A percentile compares a stretch with the other conserved stretches of the same genome.
Conservation (phyloP, 371 early-diverging fungal genomes). For the Mortierella sp. region DNA sequence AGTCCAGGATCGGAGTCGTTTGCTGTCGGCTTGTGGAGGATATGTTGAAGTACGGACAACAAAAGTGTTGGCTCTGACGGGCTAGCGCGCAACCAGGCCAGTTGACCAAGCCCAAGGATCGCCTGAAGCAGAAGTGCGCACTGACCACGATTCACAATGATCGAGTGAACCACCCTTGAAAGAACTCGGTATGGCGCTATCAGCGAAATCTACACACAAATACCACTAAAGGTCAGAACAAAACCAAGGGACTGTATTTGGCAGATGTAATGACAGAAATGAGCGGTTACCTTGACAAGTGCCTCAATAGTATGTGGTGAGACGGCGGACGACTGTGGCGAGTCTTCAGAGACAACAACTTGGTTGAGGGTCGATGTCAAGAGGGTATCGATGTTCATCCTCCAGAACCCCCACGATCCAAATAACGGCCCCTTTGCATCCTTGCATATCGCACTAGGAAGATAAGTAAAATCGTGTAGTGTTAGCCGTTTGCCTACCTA, state of each 20-base stretch:
- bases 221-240: background rate
- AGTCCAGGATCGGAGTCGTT: background rate
- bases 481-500: background rate
- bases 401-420: slow-evolving; percentile 49
- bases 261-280: background rate
- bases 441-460: slow-evolving; percentile 20
- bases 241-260: too few relatives aligned
- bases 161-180: slow-evolving; percentile 22
- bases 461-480: background rate
- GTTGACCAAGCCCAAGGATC: slow-evolving; percentile 31
- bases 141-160: slow-evolving; percentile 46
- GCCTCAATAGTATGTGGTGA: slow-evolving; percentile 27
- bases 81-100: slow-evolving; percentile 32
- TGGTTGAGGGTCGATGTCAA: slow-evolving; percentile 47
- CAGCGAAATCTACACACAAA: slow-evolving; percentile 31
- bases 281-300: slow-evolving; percentile 30
- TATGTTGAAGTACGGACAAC: slow-evolving; percentile 19
- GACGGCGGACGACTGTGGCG: background rate
- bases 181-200: slow-evolving; percentile 50
- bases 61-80: slow-evolving; percentile 21
- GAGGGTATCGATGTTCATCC: slow-evolving; percentile 32
- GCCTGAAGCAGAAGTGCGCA: slow-evolving; percentile 27
- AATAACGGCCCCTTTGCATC: slow-evolving; percentile 35
- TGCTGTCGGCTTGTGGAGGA: slow-evolving; percentile 11
- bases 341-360: slow-evolving; percentile 26